phyloP scores from a whole-genome alignment of 1,284 basidiomycete genomes.

The Cryptococcus jaspeensis region DNA sequence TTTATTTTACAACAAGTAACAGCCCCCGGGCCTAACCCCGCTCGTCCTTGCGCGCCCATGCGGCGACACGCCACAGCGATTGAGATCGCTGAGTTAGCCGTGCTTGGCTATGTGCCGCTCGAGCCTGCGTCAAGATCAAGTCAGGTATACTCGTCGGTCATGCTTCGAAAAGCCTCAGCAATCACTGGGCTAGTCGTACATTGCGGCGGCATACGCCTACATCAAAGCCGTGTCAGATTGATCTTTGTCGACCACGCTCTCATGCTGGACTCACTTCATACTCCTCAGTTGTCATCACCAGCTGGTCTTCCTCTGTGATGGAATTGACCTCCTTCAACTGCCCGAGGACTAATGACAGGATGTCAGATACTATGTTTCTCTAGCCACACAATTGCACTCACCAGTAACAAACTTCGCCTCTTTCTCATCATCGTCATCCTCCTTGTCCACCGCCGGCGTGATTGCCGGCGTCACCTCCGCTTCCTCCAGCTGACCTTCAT shows the following conservation, averaged over 20 bases:
- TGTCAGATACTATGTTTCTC: not conserved
- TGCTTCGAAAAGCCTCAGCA: too few species aligned
- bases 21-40: too few species aligned
- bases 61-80: too few species aligned
- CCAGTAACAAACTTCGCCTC: conserved; percentile 25
- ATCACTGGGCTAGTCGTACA: conserved; percentile 4
- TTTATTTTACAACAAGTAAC: not conserved
- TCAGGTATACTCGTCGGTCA: too few species aligned
- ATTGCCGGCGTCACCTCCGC: not conserved
- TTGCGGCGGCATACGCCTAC: conserved; percentile 18
- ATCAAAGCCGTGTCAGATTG: not conserved
- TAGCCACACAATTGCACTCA: conserved; percentile 11
- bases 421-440: not conserved
- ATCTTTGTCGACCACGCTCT: not conserved
- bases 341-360: conserved; percentile 34
- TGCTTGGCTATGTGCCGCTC: too few species aligned
- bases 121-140: too few species aligned
- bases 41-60: too few species aligned
- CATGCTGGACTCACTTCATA: conserved; percentile 39
- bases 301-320: conserved; percentile 49
- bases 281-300: conserved; percentile 52
- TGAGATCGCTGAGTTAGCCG: too few species aligned
- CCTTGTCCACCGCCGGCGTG: not conserved
- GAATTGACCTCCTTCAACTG: conserved; percentile 40
- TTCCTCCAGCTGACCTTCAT: conserved; percentile 13